Base-by-base conservation (phyloP, 2,329 filamentous ascomycete genomes). In the Aspergillus versicolor region DNA sequence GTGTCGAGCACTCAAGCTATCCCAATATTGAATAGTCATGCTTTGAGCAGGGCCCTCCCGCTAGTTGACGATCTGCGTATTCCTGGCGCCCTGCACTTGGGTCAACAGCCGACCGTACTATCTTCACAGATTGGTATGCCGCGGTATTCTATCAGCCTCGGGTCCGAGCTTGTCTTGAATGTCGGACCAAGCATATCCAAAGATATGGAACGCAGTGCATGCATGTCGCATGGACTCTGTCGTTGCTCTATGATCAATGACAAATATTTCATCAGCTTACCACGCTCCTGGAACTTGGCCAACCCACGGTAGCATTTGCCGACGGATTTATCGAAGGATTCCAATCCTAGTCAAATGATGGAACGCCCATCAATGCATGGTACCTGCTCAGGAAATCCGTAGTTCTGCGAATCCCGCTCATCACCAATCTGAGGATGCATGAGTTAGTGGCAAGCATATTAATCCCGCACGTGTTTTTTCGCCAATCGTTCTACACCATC, bases 241-340 rank as follows among this genome's bases (percentile, higher is more conserved):
- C 1, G 34, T 15, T 37, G 34, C 15, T 37, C 5, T 13, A 34
- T 22, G 22, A 34, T n/a, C 32, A 40, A 48, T 37, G 34, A 1
- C 12, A 15, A 32, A 24, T 3, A 22, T n/a, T 7, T 19, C 9
- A 44, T 19, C 13, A 43, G 30, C n/a, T 30, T 47, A 50, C 53
- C 52, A 42, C 17, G 19, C 38, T 12, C 38, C 19, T 12, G 45
- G 52, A 27, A 37, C 49, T 32, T 34, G 40, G 41, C 37, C 38
- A 42, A 37, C 6, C 17, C 21, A 21, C 48, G 27, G 51, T 40
- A 45, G 24, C 38, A 54, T n/a, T 38, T 46, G 45, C 44, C 24
- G 41, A 32, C 40, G 30, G 21, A 40, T 40, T 17, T 24, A 7
- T 50, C 30, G 45, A 53, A 57, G 55, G 55, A 57, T 54, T 30